These are phyloP conservation scores for Salvia splendens DNA, from an alignment of 257 asterid species.

Conservation along the genomic window DNA sequence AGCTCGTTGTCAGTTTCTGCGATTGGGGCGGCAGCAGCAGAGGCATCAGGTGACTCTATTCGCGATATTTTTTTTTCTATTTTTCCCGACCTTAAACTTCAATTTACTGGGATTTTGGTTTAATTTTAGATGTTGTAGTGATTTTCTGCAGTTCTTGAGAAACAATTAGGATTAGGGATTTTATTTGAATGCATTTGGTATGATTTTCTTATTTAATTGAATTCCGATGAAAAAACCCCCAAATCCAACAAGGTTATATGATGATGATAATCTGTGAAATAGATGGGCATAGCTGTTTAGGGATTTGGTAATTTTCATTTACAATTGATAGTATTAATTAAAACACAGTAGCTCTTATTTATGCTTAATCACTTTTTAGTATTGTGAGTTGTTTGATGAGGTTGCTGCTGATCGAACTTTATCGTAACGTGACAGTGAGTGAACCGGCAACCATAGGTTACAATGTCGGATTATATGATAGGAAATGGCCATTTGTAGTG, in stretches of 20 bases:
- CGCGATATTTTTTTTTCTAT: background rate
- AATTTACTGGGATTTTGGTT: background rate
- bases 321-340: background rate
- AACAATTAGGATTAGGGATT: conserved; percentile 2
- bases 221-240: background rate
- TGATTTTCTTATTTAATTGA: background rate
- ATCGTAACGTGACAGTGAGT: background rate
- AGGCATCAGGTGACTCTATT: conserved; percentile 68
- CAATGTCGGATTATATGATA: too few relatives aligned
- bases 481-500: too few relatives aligned
- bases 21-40: conserved; percentile 95
- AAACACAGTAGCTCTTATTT: background rate
- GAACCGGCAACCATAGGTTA: background rate
- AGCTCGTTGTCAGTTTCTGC: conserved; percentile 71
- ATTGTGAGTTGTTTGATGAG: conserved; percentile 1
- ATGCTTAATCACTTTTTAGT: background rate
- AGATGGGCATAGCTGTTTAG: conserved; percentile 1
- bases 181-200: conserved; percentile 4
- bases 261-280: background rate
- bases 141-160: conserved; percentile 9
- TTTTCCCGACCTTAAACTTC: background rate
- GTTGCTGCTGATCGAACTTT: conserved; percentile 5
- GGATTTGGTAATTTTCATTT: background rate
- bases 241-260: background rate
- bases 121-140: background rate